Percentiles rank a stretch among this genome's conserved stretches.
These are phyloP conservation scores for Didymella pomorum DNA, from an alignment of 2,329 filamentous ascomycete genomes.

Conservation along the genomic window DNA sequence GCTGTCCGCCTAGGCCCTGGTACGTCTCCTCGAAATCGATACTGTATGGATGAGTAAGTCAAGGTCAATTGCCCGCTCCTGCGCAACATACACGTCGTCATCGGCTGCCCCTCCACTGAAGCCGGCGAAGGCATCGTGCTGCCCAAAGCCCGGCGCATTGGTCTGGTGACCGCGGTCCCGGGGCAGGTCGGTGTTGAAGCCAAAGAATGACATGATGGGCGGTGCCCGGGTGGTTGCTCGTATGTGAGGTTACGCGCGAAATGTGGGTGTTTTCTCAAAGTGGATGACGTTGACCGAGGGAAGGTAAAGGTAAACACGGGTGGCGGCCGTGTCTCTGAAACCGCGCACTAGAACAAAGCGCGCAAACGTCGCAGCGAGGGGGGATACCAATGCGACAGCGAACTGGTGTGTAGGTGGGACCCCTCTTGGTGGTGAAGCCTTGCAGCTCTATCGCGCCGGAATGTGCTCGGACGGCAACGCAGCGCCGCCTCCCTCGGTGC, in stretches of 20 bases:
- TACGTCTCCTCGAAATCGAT: conserved; percentile 97
- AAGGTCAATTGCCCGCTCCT: conserved; percentile 30
- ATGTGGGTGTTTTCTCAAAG: conserved; percentile 12
- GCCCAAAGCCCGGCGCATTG: conserved; percentile 80
- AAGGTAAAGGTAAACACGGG: conserved; percentile 6
- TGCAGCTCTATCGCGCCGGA: neutral
- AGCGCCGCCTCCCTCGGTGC: conserved; percentile 8
- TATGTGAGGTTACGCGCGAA: conserved; percentile 11
- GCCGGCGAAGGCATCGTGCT: conserved; percentile 88
- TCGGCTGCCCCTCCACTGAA: conserved; percentile 68
- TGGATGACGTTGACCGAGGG: conserved; percentile 33
- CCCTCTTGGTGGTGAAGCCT: neutral
- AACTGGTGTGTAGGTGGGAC: neutral
- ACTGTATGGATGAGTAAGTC: conserved; percentile 62
- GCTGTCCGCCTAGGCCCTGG: conserved; percentile 88
- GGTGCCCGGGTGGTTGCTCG: conserved; percentile 10
- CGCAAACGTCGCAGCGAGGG: neutral
- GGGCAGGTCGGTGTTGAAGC: conserved; percentile 76
- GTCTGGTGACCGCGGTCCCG: conserved; percentile 70
- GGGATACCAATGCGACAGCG: neutral
- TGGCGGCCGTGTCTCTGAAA: neutral
- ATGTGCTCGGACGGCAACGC: neutral
- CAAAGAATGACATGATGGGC: conserved; percentile 84
- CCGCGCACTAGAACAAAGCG: neutral
- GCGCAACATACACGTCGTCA: conserved; percentile 64